These are phyloP conservation scores for Syzygium jambos DNA, from an alignment of 345 rosid genomes.

Conservation along the genomic window DNA sequence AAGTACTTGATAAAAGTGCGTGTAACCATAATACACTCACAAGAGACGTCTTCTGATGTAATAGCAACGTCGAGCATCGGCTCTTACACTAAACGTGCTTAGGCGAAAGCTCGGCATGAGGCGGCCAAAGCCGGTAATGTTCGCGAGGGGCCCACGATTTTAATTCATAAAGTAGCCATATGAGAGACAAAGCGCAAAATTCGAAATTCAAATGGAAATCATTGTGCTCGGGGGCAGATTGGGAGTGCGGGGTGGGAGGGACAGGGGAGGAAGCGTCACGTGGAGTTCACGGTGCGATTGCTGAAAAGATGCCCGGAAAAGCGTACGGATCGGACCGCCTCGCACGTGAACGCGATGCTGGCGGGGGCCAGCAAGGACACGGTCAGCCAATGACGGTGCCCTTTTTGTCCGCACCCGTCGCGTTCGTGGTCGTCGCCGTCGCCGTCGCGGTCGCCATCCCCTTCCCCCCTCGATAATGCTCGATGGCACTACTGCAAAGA, in stretches of 20 bases:
- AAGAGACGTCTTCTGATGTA: background rate
- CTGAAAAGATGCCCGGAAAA: background rate
- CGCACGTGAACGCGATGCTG: slow-evolving; percentile 16
- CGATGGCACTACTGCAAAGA: background rate
- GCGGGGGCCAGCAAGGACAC: background rate
- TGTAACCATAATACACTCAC: background rate
- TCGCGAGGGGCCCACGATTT: background rate
- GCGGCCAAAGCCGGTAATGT: accelerated
- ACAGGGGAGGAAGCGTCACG: slow-evolving; percentile 4
- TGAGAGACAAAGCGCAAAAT: too few relatives aligned
- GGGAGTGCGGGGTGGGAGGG: background rate
- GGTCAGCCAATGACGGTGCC: background rate
- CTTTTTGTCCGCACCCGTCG: too few relatives aligned
- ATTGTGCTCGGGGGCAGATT: background rate
- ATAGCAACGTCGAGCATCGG: too few relatives aligned
- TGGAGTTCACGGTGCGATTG: slow-evolving; percentile 3
- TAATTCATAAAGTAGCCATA: background rate
- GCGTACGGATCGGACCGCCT: slow-evolving; percentile 8
- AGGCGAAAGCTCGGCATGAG: background rate
- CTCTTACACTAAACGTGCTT: background rate
- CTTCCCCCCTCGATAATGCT: too few relatives aligned
- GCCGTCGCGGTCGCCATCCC: too few relatives aligned
- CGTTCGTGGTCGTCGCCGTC: too few relatives aligned
- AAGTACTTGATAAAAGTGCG: too few relatives aligned
- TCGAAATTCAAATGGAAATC: too few relatives aligned